Evolutionary conservation across 768 basidiomycete species (phyloP), one percentile per base, ranked within the genome.

Genomic region (Mycena kentingensis): DNA sequence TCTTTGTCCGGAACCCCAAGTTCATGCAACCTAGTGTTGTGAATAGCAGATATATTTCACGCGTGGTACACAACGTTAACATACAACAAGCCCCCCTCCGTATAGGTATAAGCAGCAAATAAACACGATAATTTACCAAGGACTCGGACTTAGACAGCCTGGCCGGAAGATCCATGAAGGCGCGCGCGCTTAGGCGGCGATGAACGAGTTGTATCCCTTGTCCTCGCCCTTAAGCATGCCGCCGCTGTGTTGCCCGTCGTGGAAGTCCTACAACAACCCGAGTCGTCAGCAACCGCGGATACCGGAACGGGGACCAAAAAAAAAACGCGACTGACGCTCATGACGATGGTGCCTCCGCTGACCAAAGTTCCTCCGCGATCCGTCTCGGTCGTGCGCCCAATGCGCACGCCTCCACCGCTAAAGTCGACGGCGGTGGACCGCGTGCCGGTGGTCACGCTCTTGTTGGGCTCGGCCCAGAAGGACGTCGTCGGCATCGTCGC

Each of bases 391-490:
- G 18, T 39, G 35, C 36, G 47, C n/a, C 31, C 19, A 5, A 39
- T 25, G 22, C 29, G 47, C 15, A 39, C 47, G n/a, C n/a, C n/a
- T 19, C 36, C 47, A 10, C 26, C n/a, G 5, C 21, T 34, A 28
- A 19, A 6, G 25, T 29, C 25, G 32, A 34, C 24, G 18, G 16
- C 47, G 21, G n/a, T 28, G 15, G 6, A n/a, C 22, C 36, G n/a
- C n/a, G n/a, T n/a, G n/a, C n/a, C n/a, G n/a, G n/a, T n/a, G n/a
- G n/a, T n/a, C n/a, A n/a, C n/a, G n/a, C 39, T 49, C 13, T 21
- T 26, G 12, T 22, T 6, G 21, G 29, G 26, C 18, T 38, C n/a
- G 36, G 47, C 34, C 47, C 47, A 49, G 22, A 49, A 49, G n/a
- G 36, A 24, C 13, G 35, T 26, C 22, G 32, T 13, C 8, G 22